phyloP scores from a whole-genome alignment of 495 filamentous ascomycete species.

The Cryomyces antarcticus region DNA sequence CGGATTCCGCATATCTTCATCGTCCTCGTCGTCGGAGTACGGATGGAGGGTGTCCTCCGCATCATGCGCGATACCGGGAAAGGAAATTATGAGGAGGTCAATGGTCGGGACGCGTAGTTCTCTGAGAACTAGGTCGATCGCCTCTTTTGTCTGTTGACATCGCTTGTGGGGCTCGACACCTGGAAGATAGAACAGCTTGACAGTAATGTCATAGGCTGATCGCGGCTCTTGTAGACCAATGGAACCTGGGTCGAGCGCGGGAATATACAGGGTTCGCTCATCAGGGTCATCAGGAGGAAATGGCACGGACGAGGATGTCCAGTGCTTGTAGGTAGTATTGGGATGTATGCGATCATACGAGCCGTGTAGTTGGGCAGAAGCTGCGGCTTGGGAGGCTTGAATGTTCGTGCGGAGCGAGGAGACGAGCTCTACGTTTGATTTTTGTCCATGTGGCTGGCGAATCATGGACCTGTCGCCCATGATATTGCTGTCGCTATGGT shows the following conservation, averaged over 20 bases:
- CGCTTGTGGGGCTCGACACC: constrained; percentile 39
- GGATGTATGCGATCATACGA: not conserved
- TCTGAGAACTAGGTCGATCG: constrained; percentile 55
- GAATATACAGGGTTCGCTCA: constrained; percentile 46
- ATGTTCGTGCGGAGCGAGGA: constrained; percentile 73
- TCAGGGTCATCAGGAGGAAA: constrained; percentile 15
- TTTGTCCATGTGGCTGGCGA: constrained; percentile 46
- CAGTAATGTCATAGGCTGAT: constrained; percentile 73
- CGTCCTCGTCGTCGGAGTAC: constrained; percentile 41
- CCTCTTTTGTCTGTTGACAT: constrained; percentile 47
- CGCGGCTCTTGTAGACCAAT: constrained; percentile 58
- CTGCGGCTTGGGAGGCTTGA: constrained; percentile 16
- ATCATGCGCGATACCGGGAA: constrained; percentile 84
- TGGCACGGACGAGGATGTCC: constrained; percentile 29
- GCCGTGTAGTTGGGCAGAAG: constrained; percentile 10
- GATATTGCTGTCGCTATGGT: constrained; percentile 45
- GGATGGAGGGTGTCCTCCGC: constrained; percentile 39
- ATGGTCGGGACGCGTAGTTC: constrained; percentile 56
- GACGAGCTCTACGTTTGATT: constrained; percentile 75
- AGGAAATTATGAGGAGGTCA: constrained; percentile 80
- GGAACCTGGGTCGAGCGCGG: constrained; percentile 49
- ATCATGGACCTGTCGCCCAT: constrained; percentile 65
- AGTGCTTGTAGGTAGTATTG: constrained; percentile 22
- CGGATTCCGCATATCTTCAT: constrained; percentile 27
- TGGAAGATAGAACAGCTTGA: constrained; percentile 82